Evolutionary conservation across 805 yeast genomes (phyloP), one percentile per base, ranked within the genome.

Genomic region (Cyberlindnera subsufficiens): DNA sequence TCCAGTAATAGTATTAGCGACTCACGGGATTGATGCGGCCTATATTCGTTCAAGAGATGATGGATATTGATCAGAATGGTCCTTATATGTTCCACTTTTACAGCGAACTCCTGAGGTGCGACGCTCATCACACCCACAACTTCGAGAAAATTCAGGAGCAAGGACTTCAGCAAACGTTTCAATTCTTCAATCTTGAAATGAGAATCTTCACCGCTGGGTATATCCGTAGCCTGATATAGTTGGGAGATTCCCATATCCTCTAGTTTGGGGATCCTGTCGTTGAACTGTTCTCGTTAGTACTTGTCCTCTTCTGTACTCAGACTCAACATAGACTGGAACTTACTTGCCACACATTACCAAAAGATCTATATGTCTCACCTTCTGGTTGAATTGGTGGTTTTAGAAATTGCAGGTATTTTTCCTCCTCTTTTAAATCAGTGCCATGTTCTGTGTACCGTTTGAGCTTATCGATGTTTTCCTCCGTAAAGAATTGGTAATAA

Each of bases 1-100:
- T 75, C 79, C 58, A 87, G 65, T 42, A 84, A 68, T 70, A 87
- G 71, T 35, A 89, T 86, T 50, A 93, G 69, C 39, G 90, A 82
- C 56, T 93, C 99, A 40, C 97, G 72, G 3, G 96, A 84, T 59
- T 93, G 99, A 63, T 93, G 98, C 3, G 97, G 93, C 47, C 99
- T 71, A 63, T 93, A 93, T 40, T 90, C 89, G 60, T 93, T 93
- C 45, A 93, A 66, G 31, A 93, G 67, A 61, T 93, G 98, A 60
- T 93, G 97, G 50, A 93, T 80, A 58, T 93, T 93, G 58, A 91
- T 83, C 40, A 93, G 67, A 10, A 91, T 79, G 13, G 83, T 73
- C 49, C 95, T 77, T 32, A 93, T 77, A 50, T 87, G 79, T 50
- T 89, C 96, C 22, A 89, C 77, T 54, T 87, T 85, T 6, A 64